Conservation (phyloP, 257 asterid genomes). For the Schizonepeta tenuifolia region DNA sequence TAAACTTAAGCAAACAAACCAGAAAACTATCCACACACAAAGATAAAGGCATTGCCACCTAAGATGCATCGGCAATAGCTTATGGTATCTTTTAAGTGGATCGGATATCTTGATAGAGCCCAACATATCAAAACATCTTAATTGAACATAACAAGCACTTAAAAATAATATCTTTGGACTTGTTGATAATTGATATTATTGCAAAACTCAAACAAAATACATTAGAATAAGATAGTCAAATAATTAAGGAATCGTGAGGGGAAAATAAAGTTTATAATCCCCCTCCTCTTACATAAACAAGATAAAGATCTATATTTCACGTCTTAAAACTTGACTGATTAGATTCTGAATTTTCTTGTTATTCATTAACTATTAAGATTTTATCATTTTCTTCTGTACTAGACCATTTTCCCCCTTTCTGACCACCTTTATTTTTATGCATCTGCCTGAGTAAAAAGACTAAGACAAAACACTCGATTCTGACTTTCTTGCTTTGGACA, state of each 20-base stretch:
- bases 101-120: not conserved
- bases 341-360: not conserved
- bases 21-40: not conserved
- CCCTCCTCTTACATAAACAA: not conserved
- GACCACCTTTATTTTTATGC: not conserved
- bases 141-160: constrained; percentile 1
- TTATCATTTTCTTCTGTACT: not conserved
- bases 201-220: constrained; percentile 4
- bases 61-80: not conserved
- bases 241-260: not conserved
- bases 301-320: not conserved
- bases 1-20: not conserved
- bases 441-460: not conserved
- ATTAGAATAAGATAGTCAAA: not conserved
- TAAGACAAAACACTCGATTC: not conserved
- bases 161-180: not conserved
- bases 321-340: not conserved
- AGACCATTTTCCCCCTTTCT: not conserved
- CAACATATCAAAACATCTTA: not conserved
- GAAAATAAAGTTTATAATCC: not conserved
- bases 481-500: not conserved
- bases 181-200: not conserved
- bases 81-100: not conserved
- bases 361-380: not conserved
- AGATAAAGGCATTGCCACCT: not conserved